A percentile compares a stretch with the other conserved stretches of the same genome.
These are phyloP conservation scores for Rhynchospora tenuis DNA, from an alignment of 176 grass and related monocot genomes.

Conservation along the genomic window DNA sequence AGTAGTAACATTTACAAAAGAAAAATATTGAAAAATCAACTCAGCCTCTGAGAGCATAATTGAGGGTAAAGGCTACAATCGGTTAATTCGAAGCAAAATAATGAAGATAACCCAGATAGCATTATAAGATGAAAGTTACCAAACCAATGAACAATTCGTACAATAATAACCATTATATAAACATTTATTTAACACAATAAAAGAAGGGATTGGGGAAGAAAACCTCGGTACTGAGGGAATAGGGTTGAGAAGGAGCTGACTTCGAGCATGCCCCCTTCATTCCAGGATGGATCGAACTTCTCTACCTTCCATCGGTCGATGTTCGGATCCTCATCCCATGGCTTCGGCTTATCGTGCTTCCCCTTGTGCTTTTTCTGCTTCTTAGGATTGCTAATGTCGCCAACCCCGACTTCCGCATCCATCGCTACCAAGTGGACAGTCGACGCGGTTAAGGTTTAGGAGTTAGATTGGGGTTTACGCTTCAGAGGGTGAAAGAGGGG, in stretches of 20 bases:
- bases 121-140: not conserved
- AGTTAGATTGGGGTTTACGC: not conserved
- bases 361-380: constrained; percentile 54
- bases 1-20: not conserved
- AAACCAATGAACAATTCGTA: not conserved
- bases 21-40: not conserved
- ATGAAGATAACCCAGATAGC: not conserved
- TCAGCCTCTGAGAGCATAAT: not conserved
- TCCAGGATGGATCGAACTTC: constrained; percentile 87
- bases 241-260: constrained; percentile 97
- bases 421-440: constrained; percentile 23
- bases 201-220: not conserved
- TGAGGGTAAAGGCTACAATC: not conserved
- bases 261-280: constrained; percentile 84
- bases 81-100: not conserved
- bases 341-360: constrained; percentile 93
- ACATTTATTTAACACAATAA: not conserved
- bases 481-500: not conserved
- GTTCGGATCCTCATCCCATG: constrained; percentile 91
- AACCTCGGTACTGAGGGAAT: constrained; percentile 85
- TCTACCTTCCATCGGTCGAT: constrained; percentile 89
- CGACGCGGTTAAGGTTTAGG: not conserved
- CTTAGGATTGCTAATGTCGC: not conserved
- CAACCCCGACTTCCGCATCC: constrained; percentile 26
- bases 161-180: not conserved